phyloP scores from a whole-genome alignment of 139 green algal genomes.

The Medakamo hakoo region DNA sequence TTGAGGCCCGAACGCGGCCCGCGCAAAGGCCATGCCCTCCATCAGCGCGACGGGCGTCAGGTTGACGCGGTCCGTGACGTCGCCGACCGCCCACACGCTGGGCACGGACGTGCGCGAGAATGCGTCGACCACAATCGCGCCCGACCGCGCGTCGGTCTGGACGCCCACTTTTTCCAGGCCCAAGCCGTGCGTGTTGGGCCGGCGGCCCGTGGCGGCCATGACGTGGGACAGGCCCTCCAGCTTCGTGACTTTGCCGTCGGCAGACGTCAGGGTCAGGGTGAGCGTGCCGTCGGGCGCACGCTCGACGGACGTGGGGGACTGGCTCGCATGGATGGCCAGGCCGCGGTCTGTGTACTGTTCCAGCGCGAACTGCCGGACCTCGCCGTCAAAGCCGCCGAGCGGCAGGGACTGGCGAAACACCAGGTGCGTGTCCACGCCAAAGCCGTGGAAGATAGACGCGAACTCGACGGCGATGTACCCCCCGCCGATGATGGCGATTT shows the following conservation, averaged over 20 bases:
- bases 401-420: conserved; percentile 50
- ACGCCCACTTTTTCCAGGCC: conserved; percentile 58
- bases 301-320: conserved; percentile 7
- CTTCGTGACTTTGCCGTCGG: not conserved
- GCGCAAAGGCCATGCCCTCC: conserved; percentile 85
- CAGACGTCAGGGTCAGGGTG: not conserved
- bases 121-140: conserved; percentile 74
- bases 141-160: conserved; percentile 25
- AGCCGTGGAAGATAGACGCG: conserved; percentile 75
- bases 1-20: conserved; percentile 64
- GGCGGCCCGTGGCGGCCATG: conserved; percentile 64
- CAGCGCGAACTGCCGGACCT: conserved; percentile 18
- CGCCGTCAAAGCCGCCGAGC: conserved; percentile 40
- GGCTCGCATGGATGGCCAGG: conserved; percentile 20
- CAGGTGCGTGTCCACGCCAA: conserved; percentile 78
- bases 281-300: conserved; percentile 3
- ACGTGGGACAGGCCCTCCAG: not conserved
- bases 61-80: conserved; percentile 65
- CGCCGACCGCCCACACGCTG: conserved; percentile 84
- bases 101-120: conserved; percentile 58
- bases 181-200: conserved; percentile 52
- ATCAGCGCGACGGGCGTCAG: conserved; percentile 64
- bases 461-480: conserved; percentile 99
- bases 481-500: conserved; percentile 68
- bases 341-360: conserved; percentile 27